Evolutionary conservation across 129 eudicot species (phyloP).

Genomic region (Gnaphalium uliginosum): DNA sequence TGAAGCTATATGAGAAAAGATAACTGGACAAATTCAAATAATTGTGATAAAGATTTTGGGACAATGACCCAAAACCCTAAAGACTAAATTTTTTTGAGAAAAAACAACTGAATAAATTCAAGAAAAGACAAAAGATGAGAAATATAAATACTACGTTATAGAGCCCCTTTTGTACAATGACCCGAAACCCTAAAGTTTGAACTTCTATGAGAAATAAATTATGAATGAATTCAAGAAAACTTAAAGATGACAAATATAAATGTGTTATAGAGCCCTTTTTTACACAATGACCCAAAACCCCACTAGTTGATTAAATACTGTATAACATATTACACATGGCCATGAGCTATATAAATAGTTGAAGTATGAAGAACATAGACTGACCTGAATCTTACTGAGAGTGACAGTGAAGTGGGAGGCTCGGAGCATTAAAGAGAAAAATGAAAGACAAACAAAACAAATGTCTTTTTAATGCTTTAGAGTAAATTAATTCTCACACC

Average conservation of each 20-base stretch:
- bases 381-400: conserved; percentile 2
- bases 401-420: not conserved
- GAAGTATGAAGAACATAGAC: conserved; percentile 4
- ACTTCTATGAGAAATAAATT: not conserved
- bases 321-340: not conserved
- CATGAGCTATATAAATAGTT: not conserved
- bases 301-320: not conserved
- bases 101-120: not conserved
- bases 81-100: not conserved
- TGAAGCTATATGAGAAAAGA: not conserved
- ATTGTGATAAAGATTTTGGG: not conserved
- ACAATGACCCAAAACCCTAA: conserved; percentile 3
- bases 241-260: not conserved
- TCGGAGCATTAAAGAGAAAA: not conserved
- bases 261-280: not conserved
- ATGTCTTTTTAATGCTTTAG: too few relatives aligned
- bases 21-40: not conserved
- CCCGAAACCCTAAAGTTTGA: not conserved
- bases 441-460: not conserved
- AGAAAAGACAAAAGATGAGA: not conserved
- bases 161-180: not conserved
- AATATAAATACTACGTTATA: not conserved
- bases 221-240: not conserved
- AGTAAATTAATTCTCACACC: too few relatives aligned
- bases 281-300: not conserved